phyloP scores from a whole-genome alignment of 352 stramenopile genomes.

The Hyaloperonospora brassicae region DNA sequence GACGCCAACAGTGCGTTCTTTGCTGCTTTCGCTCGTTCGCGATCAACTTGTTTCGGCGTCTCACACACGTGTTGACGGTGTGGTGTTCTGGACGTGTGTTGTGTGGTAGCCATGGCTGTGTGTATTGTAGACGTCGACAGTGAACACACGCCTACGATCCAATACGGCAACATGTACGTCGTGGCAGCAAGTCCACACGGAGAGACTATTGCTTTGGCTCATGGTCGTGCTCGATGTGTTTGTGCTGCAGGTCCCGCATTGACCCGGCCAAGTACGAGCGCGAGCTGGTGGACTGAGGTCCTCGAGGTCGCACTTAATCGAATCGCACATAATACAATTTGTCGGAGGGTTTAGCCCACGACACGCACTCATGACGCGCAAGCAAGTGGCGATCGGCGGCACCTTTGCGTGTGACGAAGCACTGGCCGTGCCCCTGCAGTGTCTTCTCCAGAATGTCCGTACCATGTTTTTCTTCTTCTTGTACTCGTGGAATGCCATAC shows the following conservation, averaged over 20 bases:
- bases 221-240: neutral
- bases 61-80: neutral
- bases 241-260: conserved; percentile 57
- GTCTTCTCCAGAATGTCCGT: conserved; percentile 43
- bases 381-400: conserved; percentile 38
- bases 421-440: conserved; percentile 41
- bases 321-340: conserved; percentile 11
- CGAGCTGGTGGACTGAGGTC: conserved; percentile 31
- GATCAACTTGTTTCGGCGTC: neutral
- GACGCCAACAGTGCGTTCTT: conserved; percentile 56
- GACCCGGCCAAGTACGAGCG: conserved; percentile 62
- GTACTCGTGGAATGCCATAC: too few relatives aligned
- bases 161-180: conserved; percentile 79
- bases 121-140: conserved; percentile 81
- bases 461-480: neutral
- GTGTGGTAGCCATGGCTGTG: conserved; percentile 59
- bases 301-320: conserved; percentile 20
- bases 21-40: neutral
- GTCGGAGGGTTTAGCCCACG: neutral
- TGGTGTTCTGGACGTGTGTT: neutral
- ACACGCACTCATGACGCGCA: conserved; percentile 5
- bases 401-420: conserved; percentile 56
- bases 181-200: neutral
- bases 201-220: neutral
- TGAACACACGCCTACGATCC: conserved; percentile 71